Base-by-base conservation (phyloP, 192 early-diverging fungal genomes). In the Rhizoclosmatium globosum region DNA sequence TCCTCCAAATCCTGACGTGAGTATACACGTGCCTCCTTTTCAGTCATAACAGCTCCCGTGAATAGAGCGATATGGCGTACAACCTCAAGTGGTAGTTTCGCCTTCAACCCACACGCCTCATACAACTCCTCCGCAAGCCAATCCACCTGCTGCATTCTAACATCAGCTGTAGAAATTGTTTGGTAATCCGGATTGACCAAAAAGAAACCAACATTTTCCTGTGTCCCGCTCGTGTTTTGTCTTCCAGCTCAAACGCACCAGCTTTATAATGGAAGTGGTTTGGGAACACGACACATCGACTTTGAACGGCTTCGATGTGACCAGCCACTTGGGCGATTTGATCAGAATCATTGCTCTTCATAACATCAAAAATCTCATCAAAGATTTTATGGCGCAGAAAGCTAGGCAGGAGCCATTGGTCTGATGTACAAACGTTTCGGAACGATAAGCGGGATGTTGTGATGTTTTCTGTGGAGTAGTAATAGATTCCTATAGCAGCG, bases 191-290 rank as follows among this genome's bases (percentile, higher is more conserved):
- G 94, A 59, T 95, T 83, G 1, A 95, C 86, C 48, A 94, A 83
- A 84, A 94, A 93, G 64, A 94, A 93, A 4, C 83, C 3, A 95
- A 69, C 50, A 94, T 92, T 78, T 91, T 91, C 79, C 92, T 87
- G 56, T 87, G 83, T 0, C 94, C 94, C 0, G 89, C 86, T 48
- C 88, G 88, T 43, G 87, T 86, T 44, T 79, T 82, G 61, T 94
- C 91, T 4, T 64, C 78, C 38, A 94, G 85, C 65, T 81, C 72
- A 75, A 95, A 93, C 0, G 86, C 84, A 4, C 85, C 84, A 2
- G 93, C 89, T 31, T 85, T 73, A 81, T 95, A 92, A 83, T 94
- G 94, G 64, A 87, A 88, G 21, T 82, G 74, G 82, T 95, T 95
- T 4, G 93, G 91, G 75, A 94, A 95, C 39, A 87, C 91, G 42